These are phyloP conservation scores for Lomentospora prolificans DNA, from an alignment of 2,329 filamentous ascomycete genomes.

Conservation along the genomic window DNA sequence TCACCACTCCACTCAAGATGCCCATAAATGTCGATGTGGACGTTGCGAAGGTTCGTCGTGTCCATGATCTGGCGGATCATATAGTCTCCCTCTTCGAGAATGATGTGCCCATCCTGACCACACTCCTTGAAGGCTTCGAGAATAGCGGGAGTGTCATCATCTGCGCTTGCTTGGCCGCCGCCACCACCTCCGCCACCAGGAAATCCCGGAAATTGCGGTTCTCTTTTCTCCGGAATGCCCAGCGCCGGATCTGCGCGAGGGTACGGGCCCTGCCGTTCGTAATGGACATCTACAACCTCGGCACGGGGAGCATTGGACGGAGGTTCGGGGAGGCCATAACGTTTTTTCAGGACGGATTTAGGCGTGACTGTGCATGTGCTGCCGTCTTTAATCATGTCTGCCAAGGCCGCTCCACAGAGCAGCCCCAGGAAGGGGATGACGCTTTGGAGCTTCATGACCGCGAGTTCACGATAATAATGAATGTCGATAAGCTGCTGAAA, in stretches of 20 bases:
- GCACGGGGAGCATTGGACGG: not conserved
- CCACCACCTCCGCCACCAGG: slow-evolving; percentile 4
- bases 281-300: not conserved
- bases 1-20: slow-evolving; percentile 31
- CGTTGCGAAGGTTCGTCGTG: slow-evolving; percentile 21
- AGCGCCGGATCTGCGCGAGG: not conserved
- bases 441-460: not conserved
- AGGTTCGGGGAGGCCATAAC: not conserved
- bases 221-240: not conserved
- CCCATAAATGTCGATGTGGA: slow-evolving; percentile 34
- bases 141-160: slow-evolving; percentile 22
- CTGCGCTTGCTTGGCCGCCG: slow-evolving; percentile 14
- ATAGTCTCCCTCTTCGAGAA: slow-evolving; percentile 23
- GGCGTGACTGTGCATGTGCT: slow-evolving; percentile 6
- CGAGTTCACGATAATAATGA: not conserved
- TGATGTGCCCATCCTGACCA: slow-evolving; percentile 19
- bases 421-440: not conserved
- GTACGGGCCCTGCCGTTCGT: not conserved
- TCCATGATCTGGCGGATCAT: slow-evolving; percentile 25
- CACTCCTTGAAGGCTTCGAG: slow-evolving; percentile 23
- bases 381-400: slow-evolving; percentile 3
- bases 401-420: not conserved
- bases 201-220: not conserved
- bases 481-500: not conserved
- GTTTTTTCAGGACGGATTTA: not conserved